Conservation (phyloP, 2,329 filamentous ascomycete genomes). For the Alternaria gansuensis region DNA sequence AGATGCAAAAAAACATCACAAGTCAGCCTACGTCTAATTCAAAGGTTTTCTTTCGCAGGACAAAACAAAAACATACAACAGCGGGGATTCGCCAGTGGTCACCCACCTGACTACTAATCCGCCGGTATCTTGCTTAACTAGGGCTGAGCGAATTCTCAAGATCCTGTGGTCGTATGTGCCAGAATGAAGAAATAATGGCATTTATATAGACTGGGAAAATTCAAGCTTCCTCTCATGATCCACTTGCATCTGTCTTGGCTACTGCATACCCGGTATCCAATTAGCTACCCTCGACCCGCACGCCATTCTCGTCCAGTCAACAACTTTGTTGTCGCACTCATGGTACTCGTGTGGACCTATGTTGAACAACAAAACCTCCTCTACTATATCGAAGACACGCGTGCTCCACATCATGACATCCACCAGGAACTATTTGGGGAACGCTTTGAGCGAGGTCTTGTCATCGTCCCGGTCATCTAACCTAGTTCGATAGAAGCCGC, state of each 20-base stretch:
- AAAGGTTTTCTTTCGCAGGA: background rate
- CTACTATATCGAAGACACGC: too few relatives aligned
- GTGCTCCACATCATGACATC: too few relatives aligned
- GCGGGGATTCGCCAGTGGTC: conserved; percentile 3
- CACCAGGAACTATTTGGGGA: too few relatives aligned
- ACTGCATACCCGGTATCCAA: too few relatives aligned
- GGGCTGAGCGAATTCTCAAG: conserved; percentile 1
- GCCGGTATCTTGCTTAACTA: conserved; percentile 6
- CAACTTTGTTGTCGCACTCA: too few relatives aligned
- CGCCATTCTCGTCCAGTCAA: too few relatives aligned
- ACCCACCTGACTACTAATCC: conserved; percentile 4
- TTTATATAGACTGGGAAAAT: background rate
- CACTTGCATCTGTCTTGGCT: background rate
- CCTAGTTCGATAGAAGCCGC: too few relatives aligned
- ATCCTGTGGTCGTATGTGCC: conserved; percentile 7
- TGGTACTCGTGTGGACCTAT: too few relatives aligned
- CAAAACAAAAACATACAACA: background rate
- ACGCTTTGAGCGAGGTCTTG: too few relatives aligned
- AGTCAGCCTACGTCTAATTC: background rate
- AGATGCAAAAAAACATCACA: background rate
- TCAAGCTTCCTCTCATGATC: background rate
- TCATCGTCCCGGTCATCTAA: too few relatives aligned
- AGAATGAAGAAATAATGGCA: background rate
- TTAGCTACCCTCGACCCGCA: too few relatives aligned
- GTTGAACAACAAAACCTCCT: too few relatives aligned